A percentile compares a stretch with the other conserved stretches of the same genome.
These are phyloP conservation scores for Penicillium longicatenatum DNA, from an alignment of 495 filamentous ascomycete genomes.

Conservation along the genomic window DNA sequence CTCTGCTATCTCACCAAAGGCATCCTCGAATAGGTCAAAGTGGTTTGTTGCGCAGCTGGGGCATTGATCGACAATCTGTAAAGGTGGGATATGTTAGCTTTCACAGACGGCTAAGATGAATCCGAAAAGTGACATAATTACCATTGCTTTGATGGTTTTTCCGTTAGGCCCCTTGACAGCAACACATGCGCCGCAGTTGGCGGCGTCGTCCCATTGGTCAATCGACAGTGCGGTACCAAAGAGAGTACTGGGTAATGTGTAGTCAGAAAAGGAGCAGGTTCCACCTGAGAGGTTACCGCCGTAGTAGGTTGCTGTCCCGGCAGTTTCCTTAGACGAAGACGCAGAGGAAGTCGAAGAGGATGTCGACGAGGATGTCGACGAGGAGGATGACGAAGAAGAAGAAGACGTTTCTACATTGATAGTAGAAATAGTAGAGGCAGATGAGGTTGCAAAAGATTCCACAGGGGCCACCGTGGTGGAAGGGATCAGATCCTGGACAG, in stretches of 20 bases:
- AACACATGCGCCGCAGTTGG: conserved; percentile 60
- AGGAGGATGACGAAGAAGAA: conserved; percentile 5
- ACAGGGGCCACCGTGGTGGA: conserved; percentile 9
- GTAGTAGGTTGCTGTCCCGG: conserved; percentile 54
- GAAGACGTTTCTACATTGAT: conserved; percentile 3
- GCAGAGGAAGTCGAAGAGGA: conserved; percentile 12
- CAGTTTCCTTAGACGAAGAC: conserved; percentile 12
- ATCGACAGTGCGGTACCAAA: conserved; percentile 58
- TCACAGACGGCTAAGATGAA: background rate
- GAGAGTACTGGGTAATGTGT: conserved; percentile 55
- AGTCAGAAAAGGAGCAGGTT: conserved; percentile 58
- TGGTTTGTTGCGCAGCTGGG: conserved; percentile 57
- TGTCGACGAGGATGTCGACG: conserved; percentile 6
- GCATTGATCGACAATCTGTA: conserved; percentile 61
- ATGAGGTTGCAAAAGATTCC: conserved; percentile 9
- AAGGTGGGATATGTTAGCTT: background rate
- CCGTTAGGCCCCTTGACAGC: conserved; percentile 54
- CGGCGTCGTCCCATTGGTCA: conserved; percentile 51
- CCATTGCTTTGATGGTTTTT: conserved; percentile 64
- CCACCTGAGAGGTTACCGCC: conserved; percentile 60
- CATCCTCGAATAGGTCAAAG: conserved; percentile 60
- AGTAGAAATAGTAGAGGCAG: conserved; percentile 15
- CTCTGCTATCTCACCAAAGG: conserved; percentile 51
- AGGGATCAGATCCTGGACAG: background rate
- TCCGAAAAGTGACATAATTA: conserved; percentile 28